phyloP scores from a whole-genome alignment of 371 early-diverging fungal species.

The Apophysomyces ossiformis region DNA sequence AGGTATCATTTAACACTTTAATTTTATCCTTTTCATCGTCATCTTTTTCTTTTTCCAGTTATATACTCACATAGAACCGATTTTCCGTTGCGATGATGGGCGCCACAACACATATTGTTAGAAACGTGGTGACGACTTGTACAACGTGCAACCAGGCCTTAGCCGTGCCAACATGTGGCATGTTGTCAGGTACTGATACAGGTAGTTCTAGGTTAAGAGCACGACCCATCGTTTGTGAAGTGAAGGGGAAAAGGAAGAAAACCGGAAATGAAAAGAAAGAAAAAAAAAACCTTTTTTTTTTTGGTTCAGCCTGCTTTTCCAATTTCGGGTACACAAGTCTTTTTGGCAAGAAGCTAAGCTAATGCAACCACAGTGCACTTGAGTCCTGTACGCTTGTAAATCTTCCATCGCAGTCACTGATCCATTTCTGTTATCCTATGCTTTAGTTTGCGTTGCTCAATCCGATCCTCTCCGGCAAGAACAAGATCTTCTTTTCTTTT shows the following conservation, averaged over 20 bases:
- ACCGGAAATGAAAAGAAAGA: background rate
- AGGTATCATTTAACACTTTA: background rate
- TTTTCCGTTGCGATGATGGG: conserved; percentile 41
- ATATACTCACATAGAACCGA: conserved; percentile 34
- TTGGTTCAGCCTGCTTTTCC: conserved; percentile 3
- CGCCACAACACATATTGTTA: conserved; percentile 35
- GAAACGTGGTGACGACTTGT: conserved; percentile 32
- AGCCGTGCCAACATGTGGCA: conserved; percentile 33
- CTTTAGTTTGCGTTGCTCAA: no score
- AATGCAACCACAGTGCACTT: background rate
- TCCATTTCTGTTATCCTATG: conserved; percentile 33
- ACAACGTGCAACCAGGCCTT: conserved; percentile 33
- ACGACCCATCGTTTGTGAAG: conserved; percentile 16
- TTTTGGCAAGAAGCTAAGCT: background rate
- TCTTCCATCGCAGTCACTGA: conserved; percentile 7
- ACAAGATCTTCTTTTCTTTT: no score
- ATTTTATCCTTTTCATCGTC: background rate
- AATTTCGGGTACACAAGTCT: conserved; percentile 5
- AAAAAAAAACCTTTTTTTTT: background rate
- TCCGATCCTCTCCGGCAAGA: no score
- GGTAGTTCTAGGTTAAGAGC: conserved; percentile 26
- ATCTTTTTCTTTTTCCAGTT: background rate
- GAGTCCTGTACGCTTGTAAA: no score
- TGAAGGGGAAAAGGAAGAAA: conserved; percentile 7
- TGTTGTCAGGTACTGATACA: conserved; percentile 24